phyloP scores from a whole-genome alignment of 2,329 filamentous ascomycete species.

The Talaromyces sp. region DNA sequence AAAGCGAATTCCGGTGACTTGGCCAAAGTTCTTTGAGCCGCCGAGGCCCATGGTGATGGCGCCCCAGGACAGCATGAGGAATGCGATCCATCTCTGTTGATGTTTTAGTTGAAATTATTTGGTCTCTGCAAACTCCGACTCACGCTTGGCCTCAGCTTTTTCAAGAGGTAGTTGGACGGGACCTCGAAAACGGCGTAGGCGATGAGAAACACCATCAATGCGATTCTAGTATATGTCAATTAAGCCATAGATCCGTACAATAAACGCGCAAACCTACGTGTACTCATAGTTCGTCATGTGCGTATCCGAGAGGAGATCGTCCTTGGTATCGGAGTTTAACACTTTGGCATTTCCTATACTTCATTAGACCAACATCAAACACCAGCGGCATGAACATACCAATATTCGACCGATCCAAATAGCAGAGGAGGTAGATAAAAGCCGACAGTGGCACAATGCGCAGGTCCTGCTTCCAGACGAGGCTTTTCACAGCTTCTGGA shows the following conservation, averaged over 20 bases:
- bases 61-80: slow-evolving; percentile 48
- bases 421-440: slow-evolving; percentile 62
- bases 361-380: not conserved
- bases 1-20: slow-evolving; percentile 43
- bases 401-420: slow-evolving; percentile 64
- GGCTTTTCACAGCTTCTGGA: slow-evolving; percentile 13
- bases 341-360: slow-evolving; percentile 55
- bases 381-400: slow-evolving; percentile 31
- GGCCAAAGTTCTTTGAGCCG: slow-evolving; percentile 38
- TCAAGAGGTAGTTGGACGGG: slow-evolving; percentile 47
- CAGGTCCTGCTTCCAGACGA: slow-evolving; percentile 57
- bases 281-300: slow-evolving; percentile 59
- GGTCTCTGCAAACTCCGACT: slow-evolving; percentile 1
- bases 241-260: not conserved
- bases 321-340: slow-evolving; percentile 54
- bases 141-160: slow-evolving; percentile 42
- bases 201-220: slow-evolving; percentile 45
- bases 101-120: not conserved
- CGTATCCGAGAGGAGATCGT: slow-evolving; percentile 60
- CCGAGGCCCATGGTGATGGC: slow-evolving; percentile 45
- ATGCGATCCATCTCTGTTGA: slow-evolving; percentile 42
- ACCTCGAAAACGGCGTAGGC: slow-evolving; percentile 48
- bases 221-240: slow-evolving; percentile 29
- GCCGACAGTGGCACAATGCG: slow-evolving; percentile 61
- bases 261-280: slow-evolving; percentile 31